Conservation (phyloP, 306 rosid genomes). For the Lathyrus oleraceus region DNA sequence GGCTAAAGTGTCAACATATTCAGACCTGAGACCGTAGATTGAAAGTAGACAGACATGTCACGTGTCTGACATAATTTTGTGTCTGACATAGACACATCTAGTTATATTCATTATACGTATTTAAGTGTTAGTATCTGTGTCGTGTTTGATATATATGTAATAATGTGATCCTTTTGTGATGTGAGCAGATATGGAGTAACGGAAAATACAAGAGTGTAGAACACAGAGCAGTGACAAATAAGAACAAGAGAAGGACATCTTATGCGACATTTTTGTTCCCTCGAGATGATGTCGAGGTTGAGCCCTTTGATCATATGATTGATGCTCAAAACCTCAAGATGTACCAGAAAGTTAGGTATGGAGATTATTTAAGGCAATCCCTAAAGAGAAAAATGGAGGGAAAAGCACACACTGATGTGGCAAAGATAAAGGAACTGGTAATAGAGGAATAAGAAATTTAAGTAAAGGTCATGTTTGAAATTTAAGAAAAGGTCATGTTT, state of each 20-base stretch:
- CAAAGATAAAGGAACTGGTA: conserved; percentile 1
- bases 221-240: conserved; percentile 46
- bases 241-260: conserved; percentile 36
- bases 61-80: too few relatives aligned
- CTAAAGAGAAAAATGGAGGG: conserved; percentile 43
- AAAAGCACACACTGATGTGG: conserved; percentile 40
- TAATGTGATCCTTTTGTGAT: not conserved
- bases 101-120: too few relatives aligned
- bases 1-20: too few relatives aligned
- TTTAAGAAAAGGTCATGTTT: not conserved
- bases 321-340: conserved; percentile 33
- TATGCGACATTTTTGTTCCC: conserved; percentile 37
- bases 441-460: not conserved
- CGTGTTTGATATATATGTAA: too few relatives aligned
- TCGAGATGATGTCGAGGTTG: conserved; percentile 42
- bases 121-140: too few relatives aligned
- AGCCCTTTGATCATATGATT: conserved; percentile 42
- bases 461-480: not conserved
- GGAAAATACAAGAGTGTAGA: conserved; percentile 53
- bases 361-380: conserved; percentile 48
- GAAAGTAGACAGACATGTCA: too few relatives aligned
- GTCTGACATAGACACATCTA: too few relatives aligned
- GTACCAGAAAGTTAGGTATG: conserved; percentile 47
- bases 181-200: conserved; percentile 51
- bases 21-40: too few relatives aligned